A percentile compares a stretch with the other conserved stretches of the same genome.
Conservation (phyloP, 768 basidiomycete genomes). For the Russula sp. region DNA sequence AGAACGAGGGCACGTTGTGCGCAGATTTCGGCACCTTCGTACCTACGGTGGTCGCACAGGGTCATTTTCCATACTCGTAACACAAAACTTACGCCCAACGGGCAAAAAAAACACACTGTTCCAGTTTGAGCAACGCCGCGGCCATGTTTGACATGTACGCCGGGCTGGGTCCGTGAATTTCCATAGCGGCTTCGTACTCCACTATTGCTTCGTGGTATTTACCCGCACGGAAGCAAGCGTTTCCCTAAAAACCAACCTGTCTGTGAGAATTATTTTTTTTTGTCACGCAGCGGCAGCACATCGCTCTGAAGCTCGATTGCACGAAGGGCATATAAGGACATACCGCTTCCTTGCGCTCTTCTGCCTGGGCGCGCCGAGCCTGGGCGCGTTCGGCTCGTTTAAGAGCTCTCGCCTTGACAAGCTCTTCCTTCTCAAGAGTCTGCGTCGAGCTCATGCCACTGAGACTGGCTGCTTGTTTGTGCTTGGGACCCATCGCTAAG, state of each 20-base stretch:
- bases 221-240: conserved; percentile 33
- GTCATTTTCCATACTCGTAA: neutral
- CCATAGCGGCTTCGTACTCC: conserved; percentile 35
- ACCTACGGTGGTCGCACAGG: neutral
- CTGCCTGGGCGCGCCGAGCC: neutral
- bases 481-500: neutral
- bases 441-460: neutral
- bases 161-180: conserved; percentile 33
- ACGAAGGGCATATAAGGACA: neutral
- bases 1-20: neutral
- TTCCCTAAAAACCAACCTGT: conserved; percentile 34
- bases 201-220: conserved; percentile 34
- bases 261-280: neutral
- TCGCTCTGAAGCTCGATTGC: neutral
- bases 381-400: neutral
- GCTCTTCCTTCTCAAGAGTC: neutral
- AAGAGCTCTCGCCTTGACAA: neutral
- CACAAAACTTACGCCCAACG: neutral
- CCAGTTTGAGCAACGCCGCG: conserved; percentile 36
- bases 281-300: neutral
- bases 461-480: neutral
- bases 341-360: conserved; percentile 2
- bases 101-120: conserved; percentile 21
- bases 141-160: conserved; percentile 38
- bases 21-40: neutral